A percentile compares a stretch with the other conserved stretches of the same genome.
These are phyloP conservation scores for Globisporangium parvum DNA, from an alignment of 352 stramenopile genomes.

Conservation along the genomic window DNA sequence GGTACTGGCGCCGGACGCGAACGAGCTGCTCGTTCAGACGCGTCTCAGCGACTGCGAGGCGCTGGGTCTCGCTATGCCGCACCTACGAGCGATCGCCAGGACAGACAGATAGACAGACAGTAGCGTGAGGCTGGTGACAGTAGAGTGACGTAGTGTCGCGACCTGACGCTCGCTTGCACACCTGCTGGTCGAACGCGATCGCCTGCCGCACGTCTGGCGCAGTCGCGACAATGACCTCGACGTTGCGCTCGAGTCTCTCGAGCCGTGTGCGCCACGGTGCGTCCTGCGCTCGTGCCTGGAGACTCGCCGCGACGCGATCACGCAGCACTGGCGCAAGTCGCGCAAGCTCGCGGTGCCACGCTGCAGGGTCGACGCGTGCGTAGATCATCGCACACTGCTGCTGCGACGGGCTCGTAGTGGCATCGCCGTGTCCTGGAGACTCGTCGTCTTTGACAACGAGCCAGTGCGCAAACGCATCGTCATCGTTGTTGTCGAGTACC, in stretches of 20 bases:
- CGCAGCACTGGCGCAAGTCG: slow-evolving; percentile 34
- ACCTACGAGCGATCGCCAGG: slow-evolving; percentile 2
- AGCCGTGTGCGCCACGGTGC: slow-evolving; percentile 24
- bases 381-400: slow-evolving; percentile 32
- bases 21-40: slow-evolving; percentile 26
- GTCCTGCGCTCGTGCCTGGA: slow-evolving; percentile 12
- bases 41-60: slow-evolving; percentile 29
- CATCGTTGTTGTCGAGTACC: slow-evolving; percentile 20
- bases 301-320: slow-evolving; percentile 17
- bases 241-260: slow-evolving; percentile 23
- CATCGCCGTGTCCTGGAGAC: neutral
- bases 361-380: slow-evolving; percentile 26
- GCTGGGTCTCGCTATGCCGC: slow-evolving; percentile 15
- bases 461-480: slow-evolving; percentile 33
- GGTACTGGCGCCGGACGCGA: slow-evolving; percentile 19
- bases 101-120: neutral
- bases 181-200: slow-evolving; percentile 21
- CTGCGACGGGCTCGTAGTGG: slow-evolving; percentile 1
- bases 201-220: slow-evolving; percentile 11
- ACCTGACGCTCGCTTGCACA: neutral
- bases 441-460: slow-evolving; percentile 38
- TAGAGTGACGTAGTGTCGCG: neutral
- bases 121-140: neutral
- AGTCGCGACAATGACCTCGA: slow-evolving; percentile 12
- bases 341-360: slow-evolving; percentile 32